Percentiles rank a stretch among this genome's conserved stretches.
Evolutionary conservation across 352 stramenopile genomes (phyloP).

Genomic region (Pythium monospermum): DNA sequence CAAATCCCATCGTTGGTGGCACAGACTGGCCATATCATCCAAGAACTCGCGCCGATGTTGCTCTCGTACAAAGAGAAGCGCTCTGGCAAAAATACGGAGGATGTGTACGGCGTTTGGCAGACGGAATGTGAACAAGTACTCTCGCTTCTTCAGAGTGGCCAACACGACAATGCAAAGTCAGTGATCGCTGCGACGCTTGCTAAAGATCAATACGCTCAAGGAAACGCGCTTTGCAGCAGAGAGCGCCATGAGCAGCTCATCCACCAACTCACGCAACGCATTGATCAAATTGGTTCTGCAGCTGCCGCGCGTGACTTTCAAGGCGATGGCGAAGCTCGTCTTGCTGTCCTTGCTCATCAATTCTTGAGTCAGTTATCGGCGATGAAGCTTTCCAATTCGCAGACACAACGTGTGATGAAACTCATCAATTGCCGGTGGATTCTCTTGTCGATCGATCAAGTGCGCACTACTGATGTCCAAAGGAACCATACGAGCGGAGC

Average conservation of each 20-base stretch:
- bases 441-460: background rate
- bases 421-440: constrained; percentile 14
- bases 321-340: background rate
- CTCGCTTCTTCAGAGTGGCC: background rate
- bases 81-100: background rate
- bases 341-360: constrained; percentile 4
- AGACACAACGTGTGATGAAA: constrained; percentile 20
- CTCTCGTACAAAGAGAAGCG: background rate
- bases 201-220: background rate
- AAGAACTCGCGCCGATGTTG: background rate
- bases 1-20: constrained; percentile 6
- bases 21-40: background rate
- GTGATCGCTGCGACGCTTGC: background rate
- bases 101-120: constrained; percentile 14
- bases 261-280: background rate
- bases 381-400: constrained; percentile 25
- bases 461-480: background rate
- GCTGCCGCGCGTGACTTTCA: background rate
- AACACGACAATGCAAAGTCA: background rate
- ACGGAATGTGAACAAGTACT: background rate
- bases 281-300: background rate
- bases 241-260: background rate
- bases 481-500: no score
- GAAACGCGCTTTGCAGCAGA: background rate
- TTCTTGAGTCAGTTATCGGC: constrained; percentile 7